Conservation (phyloP, 2,329 filamentous ascomycete species). For the Xylariales sp. region DNA sequence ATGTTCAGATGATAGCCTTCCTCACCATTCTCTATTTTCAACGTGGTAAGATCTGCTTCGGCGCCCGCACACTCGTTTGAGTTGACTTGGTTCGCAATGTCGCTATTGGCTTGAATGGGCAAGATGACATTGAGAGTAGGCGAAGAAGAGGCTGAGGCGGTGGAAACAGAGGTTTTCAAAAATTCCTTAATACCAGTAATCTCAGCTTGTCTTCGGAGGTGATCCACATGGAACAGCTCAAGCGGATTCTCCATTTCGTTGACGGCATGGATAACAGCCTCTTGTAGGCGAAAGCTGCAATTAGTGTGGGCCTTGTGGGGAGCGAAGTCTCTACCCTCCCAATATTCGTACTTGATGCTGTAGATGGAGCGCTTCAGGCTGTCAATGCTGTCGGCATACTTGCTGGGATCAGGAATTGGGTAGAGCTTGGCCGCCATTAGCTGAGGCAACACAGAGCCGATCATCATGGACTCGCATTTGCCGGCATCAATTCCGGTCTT, state of each 20-base stretch:
- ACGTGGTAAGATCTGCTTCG: too few species aligned
- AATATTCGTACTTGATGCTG: neutral
- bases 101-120: too few species aligned
- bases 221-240: neutral
- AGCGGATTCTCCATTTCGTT: neutral
- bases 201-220: neutral
- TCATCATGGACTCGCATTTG: constrained; percentile 20
- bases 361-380: constrained; percentile 8
- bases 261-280: neutral
- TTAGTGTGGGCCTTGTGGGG: neutral
- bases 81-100: too few species aligned
- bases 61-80: too few species aligned
- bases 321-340: neutral
- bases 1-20: too few species aligned
- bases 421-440: constrained; percentile 13
- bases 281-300: neutral
- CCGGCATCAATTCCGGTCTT: constrained; percentile 13
- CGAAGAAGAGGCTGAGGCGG: too few species aligned
- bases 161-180: too few species aligned
- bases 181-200: too few species aligned
- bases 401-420: constrained; percentile 13
- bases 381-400: constrained; percentile 14
- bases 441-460: constrained; percentile 15
- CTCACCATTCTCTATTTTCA: too few species aligned
- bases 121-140: too few species aligned